Conservation (phyloP, 345 rosid genomes). For the Aquilaria malaccensis region DNA sequence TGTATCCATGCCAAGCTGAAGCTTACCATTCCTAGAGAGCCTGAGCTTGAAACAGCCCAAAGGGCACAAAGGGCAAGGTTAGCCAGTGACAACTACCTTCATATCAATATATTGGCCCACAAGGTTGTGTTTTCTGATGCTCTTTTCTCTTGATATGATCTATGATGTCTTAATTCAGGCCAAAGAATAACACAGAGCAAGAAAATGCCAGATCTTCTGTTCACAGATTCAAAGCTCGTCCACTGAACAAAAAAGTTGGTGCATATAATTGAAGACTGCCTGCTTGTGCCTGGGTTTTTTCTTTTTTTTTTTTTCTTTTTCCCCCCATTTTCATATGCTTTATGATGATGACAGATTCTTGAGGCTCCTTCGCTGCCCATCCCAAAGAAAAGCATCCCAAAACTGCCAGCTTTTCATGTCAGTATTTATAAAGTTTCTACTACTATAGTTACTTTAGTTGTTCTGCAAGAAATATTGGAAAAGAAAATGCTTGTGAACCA, state of each 20-base stretch:
- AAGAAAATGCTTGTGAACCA: no score
- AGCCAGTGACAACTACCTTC: conserved; percentile 13
- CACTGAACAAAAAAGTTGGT: conserved; percentile 90
- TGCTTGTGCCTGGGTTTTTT: conserved; percentile 1
- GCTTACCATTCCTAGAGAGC: conserved; percentile 85
- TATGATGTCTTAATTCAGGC: conserved; percentile 46
- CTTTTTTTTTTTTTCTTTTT: neutral
- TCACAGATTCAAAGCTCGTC: conserved; percentile 84
- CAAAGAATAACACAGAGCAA: conserved; percentile 31
- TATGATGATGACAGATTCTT: conserved; percentile 53
- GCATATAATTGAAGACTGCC: conserved; percentile 8
- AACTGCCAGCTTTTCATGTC: conserved; percentile 83
- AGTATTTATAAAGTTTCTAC: conserved; percentile 16
- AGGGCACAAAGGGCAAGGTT: conserved; percentile 81
- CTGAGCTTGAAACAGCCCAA: conserved; percentile 79
- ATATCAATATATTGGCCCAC: neutral
- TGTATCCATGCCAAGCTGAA: conserved; percentile 32
- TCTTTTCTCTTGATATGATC: neutral
- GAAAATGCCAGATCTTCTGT: conserved; percentile 30
- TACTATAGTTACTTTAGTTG: no score
- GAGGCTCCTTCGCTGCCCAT: conserved; percentile 78
- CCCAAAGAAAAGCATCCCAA: conserved; percentile 71
- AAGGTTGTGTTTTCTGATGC: neutral
- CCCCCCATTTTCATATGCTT: conserved; percentile 14
- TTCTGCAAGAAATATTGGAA: no score